Base-by-base conservation (phyloP, 2,329 filamentous ascomycete species). In the Epichloe sibirici region DNA sequence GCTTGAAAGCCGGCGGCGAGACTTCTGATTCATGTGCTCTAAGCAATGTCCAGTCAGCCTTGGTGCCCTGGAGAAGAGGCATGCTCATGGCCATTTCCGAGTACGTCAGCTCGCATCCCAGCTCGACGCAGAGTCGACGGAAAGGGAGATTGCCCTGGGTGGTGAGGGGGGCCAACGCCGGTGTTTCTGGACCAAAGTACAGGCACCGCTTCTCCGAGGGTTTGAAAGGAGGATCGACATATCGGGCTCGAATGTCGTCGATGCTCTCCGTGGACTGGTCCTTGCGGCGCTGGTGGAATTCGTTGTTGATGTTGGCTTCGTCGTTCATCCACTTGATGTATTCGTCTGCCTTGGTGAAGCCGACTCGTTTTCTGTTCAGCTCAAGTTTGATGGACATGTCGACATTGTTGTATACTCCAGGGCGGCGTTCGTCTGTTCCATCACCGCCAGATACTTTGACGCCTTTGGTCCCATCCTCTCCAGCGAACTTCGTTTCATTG, bases 61-160 rank as follows among this genome's bases (percentile, higher is more conserved):
- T 94, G 57, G 86, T 81, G 38, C 93, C 93, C 67, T 96, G 90
- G 5, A 98, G 77, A 43, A 98, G 71, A 9, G 91, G 90, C 68
- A 95, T 73, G 31, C 88, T 84, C 79, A 98, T 87, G 4, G 91
- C 93, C 93, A 98, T 98, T 69, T 98, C 93, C 0, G 91, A 97
- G 73, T 95, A 98, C 0, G 93, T 98, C 48, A 95, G 76, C 64
- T 96, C 86, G 31, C 90, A 90, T 38, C 93, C 93, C 25, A 97
- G 78, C 52, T 90, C 86, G 12, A 89, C 84, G 63, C 90, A 96
- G 34, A 98, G 79, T 48, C 93, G 82, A 53, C 93, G 85, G 73
- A 95, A 98, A 1, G 93, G 93, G 47, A 97, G 76, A 62, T 98
- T 98, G 45, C 93, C 93, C 70, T 97, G 93, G 0, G 93, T 98